Percentiles rank a stretch among this genome's conserved stretches.
phyloP scores from a whole-genome alignment of 2,329 filamentous ascomycete genomes.

The Mycosphaerella sp. region DNA sequence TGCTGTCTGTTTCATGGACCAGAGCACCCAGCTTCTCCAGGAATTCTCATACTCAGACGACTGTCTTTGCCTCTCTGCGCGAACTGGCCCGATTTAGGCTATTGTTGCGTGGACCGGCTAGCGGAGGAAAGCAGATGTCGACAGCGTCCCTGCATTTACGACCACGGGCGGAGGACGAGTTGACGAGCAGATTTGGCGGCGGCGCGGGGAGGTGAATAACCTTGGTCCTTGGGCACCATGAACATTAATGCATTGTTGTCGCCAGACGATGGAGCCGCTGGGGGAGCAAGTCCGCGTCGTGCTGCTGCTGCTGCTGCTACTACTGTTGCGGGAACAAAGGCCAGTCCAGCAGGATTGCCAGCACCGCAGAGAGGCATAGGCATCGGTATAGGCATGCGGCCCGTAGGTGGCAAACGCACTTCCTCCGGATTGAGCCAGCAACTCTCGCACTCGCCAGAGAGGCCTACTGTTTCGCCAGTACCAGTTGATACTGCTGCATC shows the following conservation, averaged over 20 bases:
- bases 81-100: background rate
- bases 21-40: background rate
- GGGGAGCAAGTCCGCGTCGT: background rate
- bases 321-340: slow-evolving; percentile 7
- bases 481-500: background rate
- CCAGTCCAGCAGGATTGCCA: slow-evolving; percentile 33
- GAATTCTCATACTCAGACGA: background rate
- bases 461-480: slow-evolving; percentile 25
- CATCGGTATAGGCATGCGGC: slow-evolving; percentile 10
- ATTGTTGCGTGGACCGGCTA: background rate
- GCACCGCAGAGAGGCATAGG: slow-evolving; percentile 3
- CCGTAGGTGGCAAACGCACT: slow-evolving; percentile 29
- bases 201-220: slow-evolving; percentile 2
- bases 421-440: slow-evolving; percentile 43
- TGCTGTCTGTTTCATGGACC: background rate
- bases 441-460: slow-evolving; percentile 30
- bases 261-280: slow-evolving; percentile 40
- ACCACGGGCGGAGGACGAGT: slow-evolving; percentile 7
- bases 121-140: slow-evolving; percentile 12
- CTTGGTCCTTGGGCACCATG: slow-evolving; percentile 30
- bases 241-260: slow-evolving; percentile 47
- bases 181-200: slow-evolving; percentile 8
- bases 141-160: slow-evolving; percentile 14
- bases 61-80: background rate
- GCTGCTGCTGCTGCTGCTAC: background rate